phyloP scores from a whole-genome alignment of 1,284 basidiomycete species.

The Cryptococcus neoformans region DNA sequence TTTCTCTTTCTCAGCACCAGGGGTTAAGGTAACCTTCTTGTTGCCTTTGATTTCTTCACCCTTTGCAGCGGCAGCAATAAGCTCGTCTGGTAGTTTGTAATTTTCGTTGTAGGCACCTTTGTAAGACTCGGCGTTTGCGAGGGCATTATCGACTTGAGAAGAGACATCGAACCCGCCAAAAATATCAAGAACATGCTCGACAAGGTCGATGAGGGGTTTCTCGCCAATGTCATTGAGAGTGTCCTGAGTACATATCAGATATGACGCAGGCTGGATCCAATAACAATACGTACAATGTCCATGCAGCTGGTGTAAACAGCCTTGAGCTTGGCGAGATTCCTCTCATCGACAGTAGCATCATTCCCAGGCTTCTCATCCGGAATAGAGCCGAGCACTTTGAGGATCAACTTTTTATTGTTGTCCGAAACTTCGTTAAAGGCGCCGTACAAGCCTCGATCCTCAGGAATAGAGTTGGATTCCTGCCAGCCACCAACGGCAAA shows the following conservation, averaged over 20 bases:
- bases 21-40: slow-evolving; percentile 6
- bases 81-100: slow-evolving; percentile 23
- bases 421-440: slow-evolving; percentile 49
- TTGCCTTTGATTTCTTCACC: slow-evolving; percentile 8
- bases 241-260: slow-evolving; percentile 24
- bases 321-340: slow-evolving; percentile 73
- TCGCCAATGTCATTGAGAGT: slow-evolving; percentile 50
- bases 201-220: slow-evolving; percentile 50
- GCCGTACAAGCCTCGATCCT: slow-evolving; percentile 67
- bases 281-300: slow-evolving; percentile 56
- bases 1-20: slow-evolving; percentile 1
- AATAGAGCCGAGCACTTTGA: slow-evolving; percentile 48
- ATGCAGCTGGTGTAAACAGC: slow-evolving; percentile 79
- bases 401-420: slow-evolving; percentile 50
- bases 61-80: neutral
- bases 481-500: slow-evolving; percentile 87
- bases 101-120: slow-evolving; percentile 26
- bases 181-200: slow-evolving; percentile 44
- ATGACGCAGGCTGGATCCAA: neutral
- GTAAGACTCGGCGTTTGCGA: slow-evolving; percentile 21
- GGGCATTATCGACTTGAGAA: slow-evolving; percentile 18
- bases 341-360: slow-evolving; percentile 54
- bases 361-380: slow-evolving; percentile 14
- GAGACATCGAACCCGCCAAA: slow-evolving; percentile 42
- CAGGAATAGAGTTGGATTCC: slow-evolving; percentile 71